Percentiles rank a stretch among this genome's conserved stretches.
phyloP scores from a whole-genome alignment of 345 rosid genomes.

The Durio zibethinus region DNA sequence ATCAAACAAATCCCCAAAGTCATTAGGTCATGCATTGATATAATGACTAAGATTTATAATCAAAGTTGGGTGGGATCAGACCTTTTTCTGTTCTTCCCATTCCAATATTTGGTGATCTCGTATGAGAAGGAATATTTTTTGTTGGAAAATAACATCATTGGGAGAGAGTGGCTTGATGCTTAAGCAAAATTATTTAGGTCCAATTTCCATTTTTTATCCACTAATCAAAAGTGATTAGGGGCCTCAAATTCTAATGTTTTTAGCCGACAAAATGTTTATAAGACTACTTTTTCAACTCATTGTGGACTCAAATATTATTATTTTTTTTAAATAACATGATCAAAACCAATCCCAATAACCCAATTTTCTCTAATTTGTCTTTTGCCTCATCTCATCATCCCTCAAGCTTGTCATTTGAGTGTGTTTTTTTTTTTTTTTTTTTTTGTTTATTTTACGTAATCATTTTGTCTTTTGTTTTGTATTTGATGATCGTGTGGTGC shows the following conservation, averaged over 20 bases:
- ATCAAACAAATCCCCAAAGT: background rate
- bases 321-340: too few relatives aligned
- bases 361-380: background rate
- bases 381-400: background rate
- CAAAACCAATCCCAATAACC: background rate
- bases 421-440: background rate
- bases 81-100: background rate
- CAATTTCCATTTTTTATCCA: conserved; percentile 22
- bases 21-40: conserved; percentile 12
- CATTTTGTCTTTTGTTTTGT: conserved; percentile 1
- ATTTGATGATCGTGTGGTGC: conserved; percentile 8
- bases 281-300: conserved; percentile 13
- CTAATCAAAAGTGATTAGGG: conserved; percentile 27
- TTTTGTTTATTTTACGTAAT: background rate
- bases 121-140: background rate
- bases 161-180: conserved; percentile 27
- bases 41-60: conserved; percentile 2
- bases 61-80: conserved; percentile 13
- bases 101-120: conserved; percentile 1
- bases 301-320: background rate
- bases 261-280: conserved; percentile 19
- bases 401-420: background rate
- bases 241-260: background rate
- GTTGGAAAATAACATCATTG: conserved; percentile 24
- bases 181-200: conserved; percentile 31